Evolutionary conservation across 805 yeast genomes (phyloP).

Genomic region (Metschnikowia hibisci): DNA sequence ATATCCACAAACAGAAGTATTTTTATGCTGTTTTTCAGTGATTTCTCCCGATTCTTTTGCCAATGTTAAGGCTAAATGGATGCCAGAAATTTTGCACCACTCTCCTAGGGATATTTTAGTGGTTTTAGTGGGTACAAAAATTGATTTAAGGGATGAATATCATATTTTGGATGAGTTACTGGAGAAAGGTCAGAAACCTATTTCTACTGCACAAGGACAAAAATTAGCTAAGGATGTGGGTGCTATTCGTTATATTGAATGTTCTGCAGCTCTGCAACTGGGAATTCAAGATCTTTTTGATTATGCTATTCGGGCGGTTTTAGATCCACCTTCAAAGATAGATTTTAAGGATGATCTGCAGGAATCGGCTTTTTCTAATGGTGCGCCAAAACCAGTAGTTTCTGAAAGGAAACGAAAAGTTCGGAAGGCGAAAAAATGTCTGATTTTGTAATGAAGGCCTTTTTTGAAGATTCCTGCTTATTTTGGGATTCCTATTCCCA

Average conservation of each 20-base stretch:
- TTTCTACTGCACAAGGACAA: slow-evolving; percentile 58
- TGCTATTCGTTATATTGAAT: slow-evolving; percentile 74
- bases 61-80: slow-evolving; percentile 71
- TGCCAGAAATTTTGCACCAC: slow-evolving; percentile 84
- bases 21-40: slow-evolving; percentile 80
- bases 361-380: slow-evolving; percentile 11
- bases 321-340: slow-evolving; percentile 42
- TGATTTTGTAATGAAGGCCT: slow-evolving; percentile 32
- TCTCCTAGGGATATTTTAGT: slow-evolving; percentile 67
- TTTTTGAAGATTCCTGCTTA: no score
- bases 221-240: slow-evolving; percentile 67
- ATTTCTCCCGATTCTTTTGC: slow-evolving; percentile 76
- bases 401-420: slow-evolving; percentile 25
- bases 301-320: slow-evolving; percentile 68
- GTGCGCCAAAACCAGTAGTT: background rate
- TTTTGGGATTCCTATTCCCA: no score
- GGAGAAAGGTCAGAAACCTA: slow-evolving; percentile 59
- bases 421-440: slow-evolving; percentile 37
- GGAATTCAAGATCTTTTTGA: slow-evolving; percentile 87
- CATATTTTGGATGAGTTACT: slow-evolving; percentile 66
- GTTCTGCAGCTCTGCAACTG: slow-evolving; percentile 85
- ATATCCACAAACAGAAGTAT: slow-evolving; percentile 89
- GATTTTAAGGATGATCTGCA: slow-evolving; percentile 14
- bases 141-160: slow-evolving; percentile 79
- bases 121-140: slow-evolving; percentile 81